Evolutionary conservation across 352 stramenopile species (phyloP), one percentile per base, ranked within the genome.

Genomic region (Globisporangium radiosum): DNA sequence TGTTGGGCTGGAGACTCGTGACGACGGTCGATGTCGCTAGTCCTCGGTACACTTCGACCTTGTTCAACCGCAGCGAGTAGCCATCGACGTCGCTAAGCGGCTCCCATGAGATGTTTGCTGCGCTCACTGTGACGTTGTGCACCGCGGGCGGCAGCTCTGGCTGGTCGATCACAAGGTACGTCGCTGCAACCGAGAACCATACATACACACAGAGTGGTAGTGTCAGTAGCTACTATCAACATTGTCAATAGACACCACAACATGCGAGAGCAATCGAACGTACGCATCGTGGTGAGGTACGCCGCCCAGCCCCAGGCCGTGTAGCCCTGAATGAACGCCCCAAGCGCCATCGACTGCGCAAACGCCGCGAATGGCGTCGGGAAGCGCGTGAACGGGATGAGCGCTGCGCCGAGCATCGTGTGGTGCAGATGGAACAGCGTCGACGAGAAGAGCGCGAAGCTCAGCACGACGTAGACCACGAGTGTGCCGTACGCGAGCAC

Each of bases 61-160:
- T 72, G 55, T 94, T 94, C 5, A 94, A 65, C 0, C 75, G 72
- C 47, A 94, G 68, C 19, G 80, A 89, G 60, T 94, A 94, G 25
- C 68, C 82, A 52, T 85, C 66, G 8, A 90, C 78, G 19, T 59
- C 68, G 7, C 68, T 56, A 1, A 93, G 40, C 2, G 68, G 49
- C 33, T 72, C 60, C 84, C 84, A 93, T 43, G 71, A 62, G 9
- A 91, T 63, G 39, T 64, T 78, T 15, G 64, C 84, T 0, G 40
- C 38, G 2, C 50, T 73, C 0, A 44, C 13, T n/a, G 79, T 80
- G n/a, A 90, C 52, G 49, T 88, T 87, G 4, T 58, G 50, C 40
- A 65, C 58, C 5, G 63, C 63, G 0, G 83, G 73, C 5, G 65
- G 40, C 2, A 64, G 59, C 3, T 63, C 40, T 1, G 71, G 70